Percentiles rank a stretch among this genome's conserved stretches.
Evolutionary conservation across 2,329 filamentous ascomycete genomes (phyloP).

Genomic region (Aspergillus phoenicis): DNA sequence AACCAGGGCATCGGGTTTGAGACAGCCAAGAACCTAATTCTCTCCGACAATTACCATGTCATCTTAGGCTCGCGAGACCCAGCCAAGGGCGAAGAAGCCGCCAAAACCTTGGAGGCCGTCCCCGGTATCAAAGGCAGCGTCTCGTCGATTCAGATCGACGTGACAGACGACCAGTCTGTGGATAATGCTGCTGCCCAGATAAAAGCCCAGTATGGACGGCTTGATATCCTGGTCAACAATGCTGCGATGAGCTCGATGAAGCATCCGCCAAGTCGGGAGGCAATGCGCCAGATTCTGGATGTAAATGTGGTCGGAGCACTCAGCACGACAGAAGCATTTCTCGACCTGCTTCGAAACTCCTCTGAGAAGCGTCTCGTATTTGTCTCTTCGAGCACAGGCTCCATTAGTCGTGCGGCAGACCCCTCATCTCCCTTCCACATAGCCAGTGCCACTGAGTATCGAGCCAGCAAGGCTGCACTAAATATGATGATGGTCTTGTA

Average conservation of each 20-base stretch:
- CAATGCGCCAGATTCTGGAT: slow-evolving; percentile 34
- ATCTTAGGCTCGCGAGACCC: slow-evolving; percentile 21
- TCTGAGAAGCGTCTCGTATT: slow-evolving; percentile 43
- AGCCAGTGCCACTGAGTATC: slow-evolving; percentile 39
- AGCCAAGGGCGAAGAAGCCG: slow-evolving; percentile 16
- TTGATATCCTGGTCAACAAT: slow-evolving; percentile 28
- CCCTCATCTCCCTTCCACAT: slow-evolving; percentile 29
- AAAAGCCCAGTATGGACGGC: slow-evolving; percentile 53
- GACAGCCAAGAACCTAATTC: slow-evolving; percentile 24
- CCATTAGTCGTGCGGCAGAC: slow-evolving; percentile 33
- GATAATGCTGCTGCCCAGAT: slow-evolving; percentile 59
- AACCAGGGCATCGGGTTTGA: slow-evolving; percentile 33
- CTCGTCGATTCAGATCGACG: slow-evolving; percentile 43
- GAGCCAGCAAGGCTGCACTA: slow-evolving; percentile 47
- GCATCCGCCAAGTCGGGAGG: slow-evolving; percentile 27
- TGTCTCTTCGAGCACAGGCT: slow-evolving; percentile 42
- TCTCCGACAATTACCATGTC: slow-evolving; percentile 26
- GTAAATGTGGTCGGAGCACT: slow-evolving; percentile 46
- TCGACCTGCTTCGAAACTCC: slow-evolving; percentile 36
- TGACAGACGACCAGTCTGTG: slow-evolving; percentile 51
- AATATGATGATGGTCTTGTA: slow-evolving; percentile 51
- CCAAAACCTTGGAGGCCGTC: slow-evolving; percentile 2
- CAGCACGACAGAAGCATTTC: slow-evolving; percentile 39
- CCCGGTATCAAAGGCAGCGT: slow-evolving; percentile 10
- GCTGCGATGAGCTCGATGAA: slow-evolving; percentile 14